Evolutionary conservation across 768 basidiomycete genomes (phyloP).

Genomic region (Rhodosporidiobolus odoratus): DNA sequence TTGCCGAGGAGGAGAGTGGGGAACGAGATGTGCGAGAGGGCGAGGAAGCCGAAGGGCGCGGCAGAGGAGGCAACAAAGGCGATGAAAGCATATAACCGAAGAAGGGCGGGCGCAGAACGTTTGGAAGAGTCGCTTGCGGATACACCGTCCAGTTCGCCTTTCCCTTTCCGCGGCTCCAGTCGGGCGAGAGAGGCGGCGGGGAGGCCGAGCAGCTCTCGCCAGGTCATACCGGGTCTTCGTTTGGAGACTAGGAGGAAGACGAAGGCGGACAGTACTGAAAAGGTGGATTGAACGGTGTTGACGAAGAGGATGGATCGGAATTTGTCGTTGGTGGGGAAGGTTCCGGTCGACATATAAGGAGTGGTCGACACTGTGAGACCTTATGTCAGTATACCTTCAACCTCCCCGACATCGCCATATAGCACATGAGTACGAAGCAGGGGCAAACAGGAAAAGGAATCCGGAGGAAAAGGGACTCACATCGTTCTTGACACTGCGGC

Average conservation of each 20-base stretch:
- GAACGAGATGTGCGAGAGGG: constrained; percentile 91
- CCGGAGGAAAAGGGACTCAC: constrained; percentile 51
- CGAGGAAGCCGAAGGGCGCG: constrained; percentile 91
- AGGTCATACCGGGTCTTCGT: neutral
- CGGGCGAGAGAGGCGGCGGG: constrained; percentile 34
- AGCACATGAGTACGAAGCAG: too few species aligned
- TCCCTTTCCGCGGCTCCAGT: neutral
- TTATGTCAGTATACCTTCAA: neutral
- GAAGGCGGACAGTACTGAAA: constrained; percentile 71
- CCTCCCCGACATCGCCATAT: too few species aligned
- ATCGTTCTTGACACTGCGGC: constrained; percentile 71
- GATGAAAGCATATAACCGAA: constrained; percentile 73
- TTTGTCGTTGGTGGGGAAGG: constrained; percentile 51
- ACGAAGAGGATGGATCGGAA: constrained; percentile 82
- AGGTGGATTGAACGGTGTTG: constrained; percentile 74
- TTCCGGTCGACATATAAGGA: constrained; percentile 46
- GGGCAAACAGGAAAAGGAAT: neutral
- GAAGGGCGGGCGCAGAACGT: constrained; percentile 48
- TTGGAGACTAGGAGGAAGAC: constrained; percentile 47
- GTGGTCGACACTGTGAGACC: constrained; percentile 32
- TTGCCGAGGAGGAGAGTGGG: constrained; percentile 98
- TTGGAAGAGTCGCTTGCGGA: constrained; percentile 38
- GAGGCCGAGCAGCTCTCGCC: constrained; percentile 18
- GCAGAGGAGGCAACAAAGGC: constrained; percentile 81
- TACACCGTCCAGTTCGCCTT: neutral